Base-by-base conservation (phyloP, 805 yeast genomes). In the Metschnikowia shivogae region DNA sequence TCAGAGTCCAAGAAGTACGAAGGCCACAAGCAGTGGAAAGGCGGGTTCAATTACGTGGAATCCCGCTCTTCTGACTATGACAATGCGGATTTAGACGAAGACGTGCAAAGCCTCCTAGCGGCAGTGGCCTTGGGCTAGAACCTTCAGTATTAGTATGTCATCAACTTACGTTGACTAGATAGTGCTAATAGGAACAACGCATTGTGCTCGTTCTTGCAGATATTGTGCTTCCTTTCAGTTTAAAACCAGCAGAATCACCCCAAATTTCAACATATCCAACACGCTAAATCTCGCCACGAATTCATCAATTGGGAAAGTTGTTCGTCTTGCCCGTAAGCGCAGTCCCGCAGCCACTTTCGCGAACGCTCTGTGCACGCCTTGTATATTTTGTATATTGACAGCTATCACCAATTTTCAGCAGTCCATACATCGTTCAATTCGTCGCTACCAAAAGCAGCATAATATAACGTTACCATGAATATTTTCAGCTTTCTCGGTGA, bases 401-500 rank as follows among this genome's bases (percentile, higher is more conserved):
- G 20, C 34, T 37, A 37, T 37, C 40, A 30, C 17, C 40, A 8
- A 20, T 44, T 20, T 30, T 24, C 28, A 26, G 17, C 28, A 22
- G 14, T 14, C 6, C 11, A 40, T 31, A 20, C 30, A 8, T 20
- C 26, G 13, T 41, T 13, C 32, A 42, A 13, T 17, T 20, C 26
- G n/a, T 17, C 13, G 6, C 26, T 6, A 9, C 43, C 34, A 13
- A 14, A 26, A 14, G 17, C 22, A 29, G 5, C 14, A 10, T 17
- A 19, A 19, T 24, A 13, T 24, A 11, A 12, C 33, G 6, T n/a
- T 32, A 29, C 36, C 50, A 71, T 72, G 76, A 72, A 70, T 48
- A 61, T 71, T 43, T 72, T 72, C 52, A 61, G 74, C 29, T 58
- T 72, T 41, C 46, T 64, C 30, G 95, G 92, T 26, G 99, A 93